A percentile compares a stretch with the other conserved stretches of the same genome.
phyloP scores from a whole-genome alignment of 1,284 basidiomycete genomes.

The Cryptococcus sp. region DNA sequence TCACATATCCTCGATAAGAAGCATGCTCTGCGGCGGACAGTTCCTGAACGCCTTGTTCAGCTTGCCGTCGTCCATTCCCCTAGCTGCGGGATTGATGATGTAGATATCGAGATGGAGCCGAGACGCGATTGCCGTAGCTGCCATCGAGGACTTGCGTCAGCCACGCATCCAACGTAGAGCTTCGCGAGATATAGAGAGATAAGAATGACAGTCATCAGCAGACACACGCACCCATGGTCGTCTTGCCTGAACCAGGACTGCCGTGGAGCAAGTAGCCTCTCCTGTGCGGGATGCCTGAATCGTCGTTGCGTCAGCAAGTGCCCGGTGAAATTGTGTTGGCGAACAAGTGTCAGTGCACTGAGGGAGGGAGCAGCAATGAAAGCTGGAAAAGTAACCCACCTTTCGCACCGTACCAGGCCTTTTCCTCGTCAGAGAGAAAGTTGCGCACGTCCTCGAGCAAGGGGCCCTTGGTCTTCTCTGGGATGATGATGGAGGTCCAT shows the following conservation, averaged over 20 bases:
- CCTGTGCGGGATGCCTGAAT: constrained; percentile 31
- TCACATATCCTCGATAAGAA: constrained; percentile 43
- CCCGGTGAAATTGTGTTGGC: no score
- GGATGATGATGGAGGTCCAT: constrained; percentile 36
- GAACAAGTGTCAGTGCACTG: no score
- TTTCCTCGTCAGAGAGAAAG: constrained; percentile 33
- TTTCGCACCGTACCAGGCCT: constrained; percentile 31
- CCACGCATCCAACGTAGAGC: no score
- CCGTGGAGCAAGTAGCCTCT: constrained; percentile 38
- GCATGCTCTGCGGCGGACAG: constrained; percentile 28
- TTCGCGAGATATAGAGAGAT: no score
- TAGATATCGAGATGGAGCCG: constrained; percentile 32
- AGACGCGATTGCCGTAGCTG: constrained; percentile 34
- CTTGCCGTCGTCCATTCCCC: constrained; percentile 40
- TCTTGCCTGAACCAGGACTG: constrained; percentile 37
- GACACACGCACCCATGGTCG: constrained; percentile 26
- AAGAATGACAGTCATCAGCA: no score
- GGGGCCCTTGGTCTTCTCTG: constrained; percentile 24
- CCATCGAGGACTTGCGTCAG: no score
- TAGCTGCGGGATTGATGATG: constrained; percentile 29
- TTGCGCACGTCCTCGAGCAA: constrained; percentile 26
- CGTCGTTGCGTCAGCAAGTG: background rate
- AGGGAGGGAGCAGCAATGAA: no score
- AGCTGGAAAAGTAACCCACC: constrained; percentile 13
- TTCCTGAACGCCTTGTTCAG: constrained; percentile 28